phyloP scores from a whole-genome alignment of 495 filamentous ascomycete genomes.

The Hypomontagnella submonticulosa region DNA sequence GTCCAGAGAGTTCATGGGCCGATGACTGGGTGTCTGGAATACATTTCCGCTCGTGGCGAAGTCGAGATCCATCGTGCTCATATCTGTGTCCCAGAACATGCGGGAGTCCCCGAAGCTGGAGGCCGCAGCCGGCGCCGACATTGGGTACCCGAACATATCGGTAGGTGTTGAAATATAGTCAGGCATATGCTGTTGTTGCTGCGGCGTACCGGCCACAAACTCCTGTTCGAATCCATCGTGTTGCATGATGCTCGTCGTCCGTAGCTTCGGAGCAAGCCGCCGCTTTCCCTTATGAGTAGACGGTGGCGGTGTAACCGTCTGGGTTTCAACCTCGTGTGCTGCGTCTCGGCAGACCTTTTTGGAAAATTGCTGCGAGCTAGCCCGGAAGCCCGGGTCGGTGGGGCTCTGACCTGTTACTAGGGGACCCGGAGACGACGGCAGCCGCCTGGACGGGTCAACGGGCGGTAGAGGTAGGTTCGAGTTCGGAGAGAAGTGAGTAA shows the following conservation, averaged over 20 bases:
- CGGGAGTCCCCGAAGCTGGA: conserved; percentile 73
- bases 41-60: conserved; percentile 54
- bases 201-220: conserved; percentile 53
- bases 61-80: conserved; percentile 67
- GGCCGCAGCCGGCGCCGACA: conserved; percentile 75
- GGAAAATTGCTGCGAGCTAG: conserved; percentile 42
- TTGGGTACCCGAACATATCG: conserved; percentile 72
- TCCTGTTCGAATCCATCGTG: conserved; percentile 61
- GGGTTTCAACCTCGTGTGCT: conserved; percentile 50
- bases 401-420: conserved; percentile 53
- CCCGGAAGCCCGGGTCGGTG: conserved; percentile 35
- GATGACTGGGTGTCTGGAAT: conserved; percentile 52
- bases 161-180: conserved; percentile 50
- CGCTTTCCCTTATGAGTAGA: conserved; percentile 61
- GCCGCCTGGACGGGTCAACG: conserved; percentile 66
- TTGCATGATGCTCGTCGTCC: conserved; percentile 61
- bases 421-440: conserved; percentile 66
- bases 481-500: conserved; percentile 67
- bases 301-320: conserved; percentile 64
- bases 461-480: conserved; percentile 63
- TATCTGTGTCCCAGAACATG: conserved; percentile 78
- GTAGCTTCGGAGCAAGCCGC: conserved; percentile 63
- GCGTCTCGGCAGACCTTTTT: conserved; percentile 57
- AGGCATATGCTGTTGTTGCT: conserved; percentile 54
- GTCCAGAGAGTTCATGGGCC: conserved; percentile 58